Percentiles rank a stretch among this genome's conserved stretches.
These are phyloP conservation scores for Apiospora arundinis DNA, from an alignment of 2,329 filamentous ascomycete species.

Conservation along the genomic window DNA sequence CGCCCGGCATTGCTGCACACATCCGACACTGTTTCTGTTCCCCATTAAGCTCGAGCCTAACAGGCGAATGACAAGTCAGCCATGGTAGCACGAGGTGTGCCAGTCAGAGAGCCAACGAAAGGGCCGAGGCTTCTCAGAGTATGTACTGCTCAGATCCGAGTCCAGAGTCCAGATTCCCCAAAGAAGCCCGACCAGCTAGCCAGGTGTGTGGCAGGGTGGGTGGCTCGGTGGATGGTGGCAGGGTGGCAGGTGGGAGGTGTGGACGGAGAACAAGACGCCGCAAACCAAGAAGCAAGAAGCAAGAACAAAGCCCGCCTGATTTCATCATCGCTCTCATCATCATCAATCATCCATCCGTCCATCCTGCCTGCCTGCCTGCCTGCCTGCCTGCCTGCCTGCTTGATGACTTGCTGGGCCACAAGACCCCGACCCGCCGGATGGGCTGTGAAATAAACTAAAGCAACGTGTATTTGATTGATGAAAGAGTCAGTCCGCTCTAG, in stretches of 20 bases:
- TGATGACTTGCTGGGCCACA: conserved; percentile 15
- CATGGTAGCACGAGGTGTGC: conserved; percentile 8
- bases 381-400: background rate
- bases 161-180: background rate
- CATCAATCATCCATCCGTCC: background rate
- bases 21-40: conserved; percentile 8
- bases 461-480: too few species aligned
- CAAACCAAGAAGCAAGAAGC: background rate
- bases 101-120: background rate
- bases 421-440: conserved; percentile 10
- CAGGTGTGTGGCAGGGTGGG: background rate
- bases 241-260: background rate
- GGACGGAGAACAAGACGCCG: background rate
- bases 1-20: conserved; percentile 13
- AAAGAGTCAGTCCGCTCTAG: conserved; percentile 5
- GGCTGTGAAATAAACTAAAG: background rate
- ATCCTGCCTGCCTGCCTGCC: background rate
- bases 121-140: background rate
- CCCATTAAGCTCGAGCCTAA: background rate
- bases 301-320: conserved; percentile 7
- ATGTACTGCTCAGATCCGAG: too few species aligned
- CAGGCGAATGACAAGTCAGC: conserved; percentile 17
- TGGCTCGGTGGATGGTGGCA: too few species aligned
- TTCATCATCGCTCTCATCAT: conserved; percentile 18
- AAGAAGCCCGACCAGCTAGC: background rate